Evolutionary conservation across 805 yeast species (phyloP).

Genomic region (Suhomyces vadensis): DNA sequence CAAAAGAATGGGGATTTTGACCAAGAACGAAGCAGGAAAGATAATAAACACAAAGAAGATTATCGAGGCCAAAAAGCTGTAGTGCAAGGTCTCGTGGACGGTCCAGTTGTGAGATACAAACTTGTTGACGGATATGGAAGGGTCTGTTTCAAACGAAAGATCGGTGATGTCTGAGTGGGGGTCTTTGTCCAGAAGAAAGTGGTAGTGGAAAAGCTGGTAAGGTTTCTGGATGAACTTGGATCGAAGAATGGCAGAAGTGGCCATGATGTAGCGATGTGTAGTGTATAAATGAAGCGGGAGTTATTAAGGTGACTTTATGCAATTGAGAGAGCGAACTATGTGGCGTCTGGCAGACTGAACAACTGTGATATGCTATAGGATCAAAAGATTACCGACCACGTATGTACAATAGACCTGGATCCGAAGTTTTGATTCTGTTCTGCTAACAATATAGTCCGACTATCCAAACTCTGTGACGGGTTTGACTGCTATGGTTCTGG

Average conservation of each 20-base stretch:
- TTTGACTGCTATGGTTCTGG: no score
- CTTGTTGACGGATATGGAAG: slow-evolving; percentile 40
- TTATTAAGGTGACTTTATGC: no score
- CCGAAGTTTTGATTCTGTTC: no score
- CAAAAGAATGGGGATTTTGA: slow-evolving; percentile 38
- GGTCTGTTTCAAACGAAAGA: slow-evolving; percentile 50
- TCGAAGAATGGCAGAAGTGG: slow-evolving; percentile 18
- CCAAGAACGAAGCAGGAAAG: slow-evolving; percentile 54
- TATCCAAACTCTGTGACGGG: no score
- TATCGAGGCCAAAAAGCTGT: slow-evolving; percentile 51
- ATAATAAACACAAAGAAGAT: slow-evolving; percentile 58
- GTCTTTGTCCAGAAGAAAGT: slow-evolving; percentile 57
- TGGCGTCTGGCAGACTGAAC: neutral
- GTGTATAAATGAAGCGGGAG: neutral
- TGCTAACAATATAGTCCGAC: no score
- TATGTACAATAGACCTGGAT: no score
- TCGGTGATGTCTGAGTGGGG: slow-evolving; percentile 51
- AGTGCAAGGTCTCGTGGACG: slow-evolving; percentile 51
- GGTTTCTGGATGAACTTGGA: slow-evolving; percentile 35
- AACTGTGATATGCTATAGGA: slow-evolving; percentile 1
- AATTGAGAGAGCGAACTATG: no score
- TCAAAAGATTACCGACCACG: no score
- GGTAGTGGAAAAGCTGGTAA: slow-evolving; percentile 46
- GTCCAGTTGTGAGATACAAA: slow-evolving; percentile 46
- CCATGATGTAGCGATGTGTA: neutral